Base-by-base conservation (phyloP, 2,329 filamentous ascomycete species). In the Pseudohalonectria lignicola region DNA sequence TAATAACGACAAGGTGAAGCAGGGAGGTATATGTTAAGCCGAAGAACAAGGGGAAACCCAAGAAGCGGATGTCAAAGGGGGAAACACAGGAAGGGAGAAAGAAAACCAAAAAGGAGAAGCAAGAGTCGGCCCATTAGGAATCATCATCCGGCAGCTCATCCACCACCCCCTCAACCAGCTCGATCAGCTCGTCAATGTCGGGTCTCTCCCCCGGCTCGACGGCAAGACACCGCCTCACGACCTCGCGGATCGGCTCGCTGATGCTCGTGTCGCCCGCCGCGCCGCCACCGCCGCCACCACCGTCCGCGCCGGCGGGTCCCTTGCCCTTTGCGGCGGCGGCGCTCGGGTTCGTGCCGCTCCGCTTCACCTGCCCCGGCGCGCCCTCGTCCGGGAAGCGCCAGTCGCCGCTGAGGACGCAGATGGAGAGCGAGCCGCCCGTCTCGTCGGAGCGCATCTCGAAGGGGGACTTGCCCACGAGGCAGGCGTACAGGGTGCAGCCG, bases 391-490 rank as follows among this genome's bases (percentile, higher is more conserved):
- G 92, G 60, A 96, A 98, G 37, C 87, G 74, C 90, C 92, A 98
- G 61, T 96, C 90, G 29, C 90, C 92, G 43, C 87, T 85, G 13
- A 94, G 66, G 15, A 96, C 85, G 56, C 90, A 96, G 48, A 96
- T 83, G 49, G 84, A 93, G 46, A 98, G 65, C 47, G 83, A 92
- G 32, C 92, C 92, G 46, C 92, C 92, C 0, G 92, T 96, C 66
- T 98, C 90, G 58, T 98, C 92, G 47, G 82, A 90, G 43, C 92
- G 81, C 56, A 88, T 85, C 66, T 98, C 92, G 52, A 98, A 98
- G 2, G 92, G 92, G 12, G 85, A 93, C 61, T 98, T 96, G 47
- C 92, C 92, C 20, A 96, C 86, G 9, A 98, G 72, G 53, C 92
- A 96, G 28, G 92, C 92, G 61, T 94, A 98, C 32, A 98, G 69